Evolutionary conservation across 2,329 filamentous ascomycete genomes (phyloP), one percentile per base, ranked within the genome.

Genomic region (Aspergillus pseudoglaucus): DNA sequence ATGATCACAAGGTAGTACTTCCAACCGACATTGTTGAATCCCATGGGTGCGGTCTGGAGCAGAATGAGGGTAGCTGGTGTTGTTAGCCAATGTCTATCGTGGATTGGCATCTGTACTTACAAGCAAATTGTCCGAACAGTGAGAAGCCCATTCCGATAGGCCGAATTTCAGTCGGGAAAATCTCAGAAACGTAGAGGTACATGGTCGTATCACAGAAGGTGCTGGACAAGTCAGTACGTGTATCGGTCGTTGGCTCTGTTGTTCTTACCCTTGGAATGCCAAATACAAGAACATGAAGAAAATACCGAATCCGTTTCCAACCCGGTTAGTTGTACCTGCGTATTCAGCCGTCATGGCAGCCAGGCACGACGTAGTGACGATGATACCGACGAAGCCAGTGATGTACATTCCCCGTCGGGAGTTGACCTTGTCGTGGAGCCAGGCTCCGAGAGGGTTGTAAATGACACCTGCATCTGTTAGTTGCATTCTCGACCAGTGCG

Each of bases 141-240:
- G 72, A 75, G 58, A 77, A 75, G 0, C 73, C 75, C 65, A 77
- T 76, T 7, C 75, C 75, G 27, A 76, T 78, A 0, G 75, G 69
- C 2, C 76, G 68, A 23, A 78, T 75, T 45, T 77, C 72, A 0
- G 73, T 77, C 0, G 73, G 73, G 57, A 72, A 74, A 15, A 75
- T 75, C 57, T 75, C 72, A 2, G 66, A 64, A 25, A 72, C 64
- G 46, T 74, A 74, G 18, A 74, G 61, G 48, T 74, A 76, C 59
- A 74, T 72, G 14, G 68, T 74, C 2, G 73, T 73, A 49, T 76
- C 73, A 37, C 74, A 66, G 54, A 65, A 74, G 30, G 67, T 73
- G 7, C 69, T 73, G 22, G 18, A 10, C 7, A 6, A 27, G 30
- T 60, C n/a, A 59, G 53, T 30, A 27, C 12, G 3, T 35, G 27